phyloP scores from a whole-genome alignment of 2,329 filamentous ascomycete genomes.

The Clonostachys rhizophaga region DNA sequence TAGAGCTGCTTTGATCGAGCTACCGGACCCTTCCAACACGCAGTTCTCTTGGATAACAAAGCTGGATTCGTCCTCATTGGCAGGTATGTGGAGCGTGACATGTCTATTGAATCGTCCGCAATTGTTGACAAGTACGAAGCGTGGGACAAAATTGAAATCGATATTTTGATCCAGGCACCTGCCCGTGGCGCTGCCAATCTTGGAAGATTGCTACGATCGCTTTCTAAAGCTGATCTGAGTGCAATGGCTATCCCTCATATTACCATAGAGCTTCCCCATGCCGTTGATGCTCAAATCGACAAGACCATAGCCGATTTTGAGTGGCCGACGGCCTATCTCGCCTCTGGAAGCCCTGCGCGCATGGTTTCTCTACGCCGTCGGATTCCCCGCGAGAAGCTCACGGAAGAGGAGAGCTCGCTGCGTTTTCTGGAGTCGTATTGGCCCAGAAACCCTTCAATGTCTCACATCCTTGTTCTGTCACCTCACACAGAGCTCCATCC shows the following conservation, averaged over 20 bases:
- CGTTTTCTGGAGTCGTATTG: constrained; percentile 86
- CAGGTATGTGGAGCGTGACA: constrained; percentile 37
- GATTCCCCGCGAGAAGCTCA: constrained; percentile 55
- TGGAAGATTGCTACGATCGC: constrained; percentile 70
- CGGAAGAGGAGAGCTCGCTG: constrained; percentile 65
- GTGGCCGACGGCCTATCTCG: constrained; percentile 54
- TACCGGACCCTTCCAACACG: constrained; percentile 60
- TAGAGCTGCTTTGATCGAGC: constrained; percentile 65
- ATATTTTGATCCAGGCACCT: constrained; percentile 79
- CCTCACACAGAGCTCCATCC: constrained; percentile 75
- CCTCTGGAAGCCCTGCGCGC: constrained; percentile 34
- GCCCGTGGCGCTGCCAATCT: constrained; percentile 68
- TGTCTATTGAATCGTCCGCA: neutral
- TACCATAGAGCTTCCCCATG: constrained; percentile 76
- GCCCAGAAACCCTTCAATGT: constrained; percentile 57
- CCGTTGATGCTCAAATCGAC: constrained; percentile 61
- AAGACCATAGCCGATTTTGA: constrained; percentile 58
- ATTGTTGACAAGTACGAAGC: constrained; percentile 33
- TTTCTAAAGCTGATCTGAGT: constrained; percentile 71
- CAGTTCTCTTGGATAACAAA: constrained; percentile 73
- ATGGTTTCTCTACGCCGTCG: constrained; percentile 71
- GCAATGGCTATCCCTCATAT: constrained; percentile 67
- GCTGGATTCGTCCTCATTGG: constrained; percentile 68
- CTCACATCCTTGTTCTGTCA: constrained; percentile 81
- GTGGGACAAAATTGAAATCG: constrained; percentile 75